Evolutionary conservation across 495 filamentous ascomycete genomes (phyloP), one percentile per base, ranked within the genome.

Genomic region (Aspergillus mulundensis): DNA sequence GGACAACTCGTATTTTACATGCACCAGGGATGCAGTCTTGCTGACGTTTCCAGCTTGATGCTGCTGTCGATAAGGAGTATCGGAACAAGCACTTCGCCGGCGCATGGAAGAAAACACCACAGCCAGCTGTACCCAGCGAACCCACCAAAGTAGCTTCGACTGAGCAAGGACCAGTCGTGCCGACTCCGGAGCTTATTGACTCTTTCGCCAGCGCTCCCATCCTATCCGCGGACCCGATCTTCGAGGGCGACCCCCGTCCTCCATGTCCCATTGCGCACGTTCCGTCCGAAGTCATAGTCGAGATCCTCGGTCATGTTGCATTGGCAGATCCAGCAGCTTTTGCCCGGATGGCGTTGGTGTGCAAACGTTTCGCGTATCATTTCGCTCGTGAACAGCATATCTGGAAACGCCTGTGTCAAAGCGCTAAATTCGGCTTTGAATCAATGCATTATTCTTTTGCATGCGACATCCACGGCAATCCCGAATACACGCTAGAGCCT

Each of bases 321-420:
- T 56, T 89, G 20, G 62, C 75, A n/a, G 94, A 98, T 58, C 75
- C 95, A 0, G 88, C 87, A 3, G 81, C 87, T 15, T 91, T 95
- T 63, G 81, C 79, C 18, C 86, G 90, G n/a, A 79, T 91, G 49
- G 76, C 90, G 0, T 81, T 85, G 40, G 93, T 96, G 0, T 97
- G 94, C 74, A 93, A 89, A 65, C 81, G 87, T 5, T 74, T 98
- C 24, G 90, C 94, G 38, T 96, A 86, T 66, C 79, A 96, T 24
- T 89, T 95, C 18, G 69, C 81, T 1, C 88, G 87, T 45, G 92
- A 97, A 63, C 88, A 97, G 56, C 77, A 79, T n/a, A 89, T 96
- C 60, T 98, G 94, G 94, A 87, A 83, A 59, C 83, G 85, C 39
- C 66, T 97, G 7, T 90, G 88, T 55, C 67, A 86, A 23, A 84